Percentiles rank a stretch among this genome's conserved stretches.
Conservation (phyloP, 202 grass and related monocot genomes). For the Schoenoplectus tabernaemontani region DNA sequence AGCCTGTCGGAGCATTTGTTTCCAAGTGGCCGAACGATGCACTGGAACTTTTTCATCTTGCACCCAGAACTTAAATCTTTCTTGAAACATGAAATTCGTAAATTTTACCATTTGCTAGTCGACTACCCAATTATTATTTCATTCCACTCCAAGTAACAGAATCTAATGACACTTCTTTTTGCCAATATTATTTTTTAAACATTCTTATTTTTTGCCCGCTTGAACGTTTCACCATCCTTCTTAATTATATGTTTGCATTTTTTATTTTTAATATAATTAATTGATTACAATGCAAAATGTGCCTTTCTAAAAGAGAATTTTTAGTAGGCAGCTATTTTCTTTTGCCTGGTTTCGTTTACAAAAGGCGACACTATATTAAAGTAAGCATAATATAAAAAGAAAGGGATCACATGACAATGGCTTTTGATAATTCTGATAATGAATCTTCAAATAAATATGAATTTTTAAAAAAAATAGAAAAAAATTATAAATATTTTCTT, state of each 20-base stretch:
- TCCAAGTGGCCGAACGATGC: background rate
- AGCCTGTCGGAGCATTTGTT: slow-evolving; percentile 19
- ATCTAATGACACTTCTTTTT: background rate
- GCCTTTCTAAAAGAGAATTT: background rate
- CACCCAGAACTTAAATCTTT: background rate
- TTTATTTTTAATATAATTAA: background rate
- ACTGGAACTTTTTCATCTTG: background rate
- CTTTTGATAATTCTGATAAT: no score
- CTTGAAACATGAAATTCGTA: background rate
- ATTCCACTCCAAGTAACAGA: no score
- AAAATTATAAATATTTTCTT: no score
- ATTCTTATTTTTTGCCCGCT: background rate
- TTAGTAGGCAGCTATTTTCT: background rate
- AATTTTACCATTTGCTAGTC: background rate
- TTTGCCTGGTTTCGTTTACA: background rate
- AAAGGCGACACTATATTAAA: background rate
- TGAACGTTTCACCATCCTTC: background rate
- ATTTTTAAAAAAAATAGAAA: no score
- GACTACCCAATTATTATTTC: background rate
- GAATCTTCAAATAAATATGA: no score
- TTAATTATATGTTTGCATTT: background rate
- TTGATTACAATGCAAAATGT: background rate
- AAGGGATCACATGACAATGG: no score
- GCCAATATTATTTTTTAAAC: background rate
- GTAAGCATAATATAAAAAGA: background rate